Conservation (phyloP, 1,139 yeast genomes). For the Magnusiomyces tetraspermus region DNA sequence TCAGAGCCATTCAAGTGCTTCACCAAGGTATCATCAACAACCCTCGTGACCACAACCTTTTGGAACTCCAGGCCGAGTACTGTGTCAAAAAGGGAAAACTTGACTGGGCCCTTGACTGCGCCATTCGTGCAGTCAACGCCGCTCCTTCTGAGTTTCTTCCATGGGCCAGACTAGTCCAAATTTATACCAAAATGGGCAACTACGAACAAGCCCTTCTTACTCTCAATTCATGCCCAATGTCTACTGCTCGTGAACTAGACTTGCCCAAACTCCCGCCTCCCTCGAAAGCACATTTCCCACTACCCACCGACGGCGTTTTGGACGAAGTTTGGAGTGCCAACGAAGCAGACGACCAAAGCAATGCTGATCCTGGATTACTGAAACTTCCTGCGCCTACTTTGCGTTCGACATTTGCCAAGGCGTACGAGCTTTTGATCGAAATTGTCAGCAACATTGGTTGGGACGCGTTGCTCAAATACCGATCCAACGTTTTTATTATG, state of each 20-base stretch:
- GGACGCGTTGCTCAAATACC: constrained; percentile 70
- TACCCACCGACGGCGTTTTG: constrained; percentile 64
- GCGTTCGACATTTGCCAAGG: constrained; percentile 68
- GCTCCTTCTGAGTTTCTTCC: constrained; percentile 79
- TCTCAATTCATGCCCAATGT: constrained; percentile 89
- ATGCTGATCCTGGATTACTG: constrained; percentile 32
- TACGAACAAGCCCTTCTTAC: constrained; percentile 71
- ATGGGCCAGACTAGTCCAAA: constrained; percentile 69
- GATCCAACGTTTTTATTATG: constrained; percentile 89
- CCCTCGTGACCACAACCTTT: constrained; percentile 48
- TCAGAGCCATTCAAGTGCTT: constrained; percentile 63
- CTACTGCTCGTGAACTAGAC: constrained; percentile 53
- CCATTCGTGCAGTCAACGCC: constrained; percentile 65
- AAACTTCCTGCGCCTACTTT: constrained; percentile 61
- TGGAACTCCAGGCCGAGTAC: constrained; percentile 60
- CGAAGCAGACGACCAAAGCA: constrained; percentile 37
- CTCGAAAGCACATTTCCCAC: constrained; percentile 62
- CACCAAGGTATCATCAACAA: constrained; percentile 44
- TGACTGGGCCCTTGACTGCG: constrained; percentile 65
- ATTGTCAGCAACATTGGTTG: constrained; percentile 72
- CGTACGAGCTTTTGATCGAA: constrained; percentile 67
- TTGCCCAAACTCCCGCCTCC: constrained; percentile 49
- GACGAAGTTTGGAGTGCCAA: constrained; percentile 40
- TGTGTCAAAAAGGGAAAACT: constrained; percentile 55
- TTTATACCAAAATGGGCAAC: constrained; percentile 62